Percentiles rank a stretch among this genome's conserved stretches.
Conservation (phyloP, 495 filamentous ascomycete species). For the Lophiostoma macrostomum region DNA sequence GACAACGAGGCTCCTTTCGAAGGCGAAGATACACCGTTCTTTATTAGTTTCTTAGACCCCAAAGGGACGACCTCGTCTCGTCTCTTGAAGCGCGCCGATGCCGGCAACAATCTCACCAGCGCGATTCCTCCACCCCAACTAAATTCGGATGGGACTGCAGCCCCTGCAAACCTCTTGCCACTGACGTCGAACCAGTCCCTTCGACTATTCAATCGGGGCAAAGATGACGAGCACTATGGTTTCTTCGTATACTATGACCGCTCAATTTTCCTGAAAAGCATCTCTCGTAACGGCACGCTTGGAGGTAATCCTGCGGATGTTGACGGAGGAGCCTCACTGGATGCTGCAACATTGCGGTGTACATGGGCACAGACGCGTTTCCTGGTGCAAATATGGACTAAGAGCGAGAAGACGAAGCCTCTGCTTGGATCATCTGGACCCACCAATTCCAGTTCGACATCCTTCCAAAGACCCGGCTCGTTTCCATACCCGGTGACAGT, state of each 20-base stretch:
- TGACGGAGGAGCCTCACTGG: conserved; percentile 61
- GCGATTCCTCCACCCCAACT: conserved; percentile 60
- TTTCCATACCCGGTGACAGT: conserved; percentile 87
- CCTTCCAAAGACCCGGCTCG: conserved; percentile 62
- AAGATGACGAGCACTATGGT: conserved; percentile 80
- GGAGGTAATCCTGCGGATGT: conserved; percentile 51
- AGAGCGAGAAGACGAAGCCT: conserved; percentile 16
- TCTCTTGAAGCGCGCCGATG: conserved; percentile 16
- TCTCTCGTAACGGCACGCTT: conserved; percentile 15
- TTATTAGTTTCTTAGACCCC: conserved; percentile 48
- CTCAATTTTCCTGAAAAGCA: conserved; percentile 71
- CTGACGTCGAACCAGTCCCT: conserved; percentile 72
- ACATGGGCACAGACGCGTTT: conserved; percentile 83
- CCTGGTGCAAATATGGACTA: conserved; percentile 88
- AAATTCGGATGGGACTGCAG: conserved; percentile 65
- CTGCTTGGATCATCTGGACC: conserved; percentile 12
- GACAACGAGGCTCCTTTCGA: conserved; percentile 53
- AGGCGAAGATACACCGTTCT: conserved; percentile 70
- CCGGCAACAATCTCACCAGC: conserved; percentile 50
- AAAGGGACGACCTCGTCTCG: conserved; percentile 9
- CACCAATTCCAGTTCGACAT: conserved; percentile 49
- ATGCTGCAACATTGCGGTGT: conserved; percentile 63
- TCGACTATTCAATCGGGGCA: conserved; percentile 77
- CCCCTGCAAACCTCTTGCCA: conserved; percentile 66
- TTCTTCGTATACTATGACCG: conserved; percentile 93